Evolutionary conservation across 495 filamentous ascomycete species (phyloP), one percentile per base, ranked within the genome.

Genomic region (Neurospora intermedia): DNA sequence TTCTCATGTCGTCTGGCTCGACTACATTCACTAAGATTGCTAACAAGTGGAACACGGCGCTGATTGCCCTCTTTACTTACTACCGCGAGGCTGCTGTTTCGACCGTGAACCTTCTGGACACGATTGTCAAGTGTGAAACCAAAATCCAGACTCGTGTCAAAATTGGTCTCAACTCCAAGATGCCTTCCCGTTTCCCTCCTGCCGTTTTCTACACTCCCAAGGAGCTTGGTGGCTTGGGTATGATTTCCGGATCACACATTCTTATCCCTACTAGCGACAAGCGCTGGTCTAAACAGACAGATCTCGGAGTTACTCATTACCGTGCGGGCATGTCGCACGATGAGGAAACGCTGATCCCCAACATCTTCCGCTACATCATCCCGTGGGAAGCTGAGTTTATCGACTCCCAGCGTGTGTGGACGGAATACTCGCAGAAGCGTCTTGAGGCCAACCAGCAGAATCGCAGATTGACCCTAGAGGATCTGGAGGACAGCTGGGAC

Each of bases 1-100:
- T 99, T 80, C 88, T 99, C 39, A 99, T 99, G 96, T 97, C 94
- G 15, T 98, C 95, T 74, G 96, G 96, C 38, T 97, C 94, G 5
- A 99, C 96, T 4, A 99, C 96, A 2, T 99, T 99, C 86, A 99
- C 96, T 69, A 99, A 99, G 88, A 99, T 99, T 77, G 96, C 96
- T 69, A 99, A 99, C 82, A 99, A 99, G 82, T 99, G 96, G 96
- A 99, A 99, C 81, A 98, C 96, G 0, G 94, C 92, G 8, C 84
- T 99, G 72, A 99, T 99, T 78, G 95, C 96, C n/a, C 87, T 99
- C 38, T 99, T 99, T 85, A 99, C 96, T 0, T 99, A 99, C 81
- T 99, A 98, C 79, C 94, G 96, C 78, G 96, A 99, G 79, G 96
- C 96, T 46, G 96, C 94, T 42, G 94, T 98, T n/a, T 96, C 93